These are phyloP conservation scores for Alternaria brassicae DNA, from an alignment of 2,329 filamentous ascomycete species.

Conservation along the genomic window DNA sequence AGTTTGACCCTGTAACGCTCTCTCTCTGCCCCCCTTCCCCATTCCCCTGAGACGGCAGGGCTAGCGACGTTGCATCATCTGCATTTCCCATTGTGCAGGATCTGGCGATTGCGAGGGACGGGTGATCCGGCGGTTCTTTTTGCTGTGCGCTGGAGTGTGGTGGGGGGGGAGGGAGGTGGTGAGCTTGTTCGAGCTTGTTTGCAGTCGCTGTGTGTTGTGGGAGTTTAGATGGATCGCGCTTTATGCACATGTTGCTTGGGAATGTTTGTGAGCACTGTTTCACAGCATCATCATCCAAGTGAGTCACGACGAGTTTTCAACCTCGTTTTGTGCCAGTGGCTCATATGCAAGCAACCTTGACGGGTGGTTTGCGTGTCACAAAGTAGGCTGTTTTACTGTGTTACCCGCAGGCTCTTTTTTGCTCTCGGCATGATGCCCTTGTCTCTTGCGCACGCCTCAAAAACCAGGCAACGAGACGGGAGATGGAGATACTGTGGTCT, in stretches of 20 bases:
- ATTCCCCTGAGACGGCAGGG: slow-evolving; percentile 1
- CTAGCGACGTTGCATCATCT: neutral
- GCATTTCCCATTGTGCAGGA: no score
- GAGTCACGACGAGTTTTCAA: neutral
- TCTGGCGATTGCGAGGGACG: no score
- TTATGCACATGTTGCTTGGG: no score
- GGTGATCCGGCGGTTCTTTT: neutral
- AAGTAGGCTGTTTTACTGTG: no score
- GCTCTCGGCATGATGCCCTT: neutral
- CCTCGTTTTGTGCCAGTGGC: neutral
- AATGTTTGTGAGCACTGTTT: no score
- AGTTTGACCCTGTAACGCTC: neutral
- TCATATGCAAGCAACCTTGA: no score
- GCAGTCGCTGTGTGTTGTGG: no score
- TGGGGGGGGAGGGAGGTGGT: neutral
- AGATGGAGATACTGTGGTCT: neutral
- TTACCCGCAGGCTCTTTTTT: neutral
- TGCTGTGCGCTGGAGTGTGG: no score
- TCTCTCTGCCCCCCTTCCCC: no score
- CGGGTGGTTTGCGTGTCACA: no score
- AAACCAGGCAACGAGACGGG: neutral
- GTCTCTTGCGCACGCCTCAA: neutral
- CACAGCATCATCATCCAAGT: neutral
- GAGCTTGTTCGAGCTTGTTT: neutral
- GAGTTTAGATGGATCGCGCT: no score